Evolutionary conservation across 305 asterid genomes (phyloP), one percentile per base, ranked within the genome.

Genomic region (Solanum hybrid): DNA sequence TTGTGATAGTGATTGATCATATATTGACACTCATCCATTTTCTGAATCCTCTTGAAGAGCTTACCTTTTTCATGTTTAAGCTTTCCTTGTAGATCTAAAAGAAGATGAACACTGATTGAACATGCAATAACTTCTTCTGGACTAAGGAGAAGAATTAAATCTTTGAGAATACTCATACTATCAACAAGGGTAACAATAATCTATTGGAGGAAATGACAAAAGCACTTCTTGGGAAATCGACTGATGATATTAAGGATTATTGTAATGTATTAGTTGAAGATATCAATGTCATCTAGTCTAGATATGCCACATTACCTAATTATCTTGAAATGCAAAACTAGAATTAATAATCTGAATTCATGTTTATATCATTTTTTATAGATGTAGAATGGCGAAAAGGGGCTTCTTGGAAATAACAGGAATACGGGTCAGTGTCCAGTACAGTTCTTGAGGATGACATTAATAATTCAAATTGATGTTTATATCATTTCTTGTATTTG

Each of bases 101-200:
- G 40, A 37, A 37, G 2, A 37, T 37, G 40, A 37, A 29, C 11
- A 37, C 2, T 37, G 11, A 37, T 37, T 2, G 19, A 73, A 78
- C 88, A 88, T 88, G 90, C 92, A 85, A 24, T 86, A 37, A 42
- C 78, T 75, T 90, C 76, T 42, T 34, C 10, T 92, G 92, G 93
- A 87, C 87, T 1, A 87, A 27, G 77, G 89, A 92, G 90, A 88
- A 90, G 91, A 37, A 92, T 79, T 86, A 89, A 88, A 90, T 92
- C 24, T 90, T 90, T 76, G 92, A 91, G 86, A 87, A 40, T 92
- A 90, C 89, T 15, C 35, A 90, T 24, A 91, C 90, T 27, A 31
- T 86, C 76, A 78, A 89, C 87, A 40, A 40, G 45, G 45, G 10
- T 40, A 40, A 40, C 45, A 37, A 37, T 10, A 37, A 37, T 37